These are phyloP conservation scores for Themeda triandra DNA, from an alignment of 176 grass and related monocot species.

Conservation along the genomic window DNA sequence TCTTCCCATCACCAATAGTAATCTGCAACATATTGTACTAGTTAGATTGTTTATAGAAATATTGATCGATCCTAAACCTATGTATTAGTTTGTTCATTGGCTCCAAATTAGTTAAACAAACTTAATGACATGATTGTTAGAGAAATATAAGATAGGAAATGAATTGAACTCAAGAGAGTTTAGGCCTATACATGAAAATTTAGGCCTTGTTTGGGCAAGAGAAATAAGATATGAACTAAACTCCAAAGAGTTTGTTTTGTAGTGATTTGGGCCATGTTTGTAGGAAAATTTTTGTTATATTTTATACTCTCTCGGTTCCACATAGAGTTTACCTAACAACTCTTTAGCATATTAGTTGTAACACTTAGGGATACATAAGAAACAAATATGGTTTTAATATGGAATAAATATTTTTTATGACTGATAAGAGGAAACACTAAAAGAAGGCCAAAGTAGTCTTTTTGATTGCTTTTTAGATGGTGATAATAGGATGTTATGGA, in stretches of 20 bases:
- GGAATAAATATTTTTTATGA: neutral
- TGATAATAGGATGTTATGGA: neutral
- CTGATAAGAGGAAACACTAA: neutral
- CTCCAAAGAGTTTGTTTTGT: too few relatives aligned
- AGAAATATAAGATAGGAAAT: too few relatives aligned
- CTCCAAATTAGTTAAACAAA: too few relatives aligned
- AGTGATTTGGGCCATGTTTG: too few relatives aligned
- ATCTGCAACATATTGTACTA: constrained; percentile 11
- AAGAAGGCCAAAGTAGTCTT: neutral
- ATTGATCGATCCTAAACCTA: too few relatives aligned
- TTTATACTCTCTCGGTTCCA: neutral
- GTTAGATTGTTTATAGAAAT: neutral
- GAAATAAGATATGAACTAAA: neutral
- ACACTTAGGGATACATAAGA: neutral
- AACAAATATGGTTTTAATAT: neutral
- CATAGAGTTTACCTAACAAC: neutral
- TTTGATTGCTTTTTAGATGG: neutral
- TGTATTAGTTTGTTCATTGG: too few relatives aligned
- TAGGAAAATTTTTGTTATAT: neutral
- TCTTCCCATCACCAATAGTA: constrained; percentile 71
- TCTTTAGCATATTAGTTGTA: neutral
- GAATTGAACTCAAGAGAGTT: too few relatives aligned
- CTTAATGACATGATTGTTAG: too few relatives aligned
- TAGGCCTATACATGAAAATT: too few relatives aligned
- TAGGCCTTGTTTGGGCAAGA: neutral